Base-by-base conservation (phyloP, 164 flowering plant species). In the Stephania japonica region DNA sequence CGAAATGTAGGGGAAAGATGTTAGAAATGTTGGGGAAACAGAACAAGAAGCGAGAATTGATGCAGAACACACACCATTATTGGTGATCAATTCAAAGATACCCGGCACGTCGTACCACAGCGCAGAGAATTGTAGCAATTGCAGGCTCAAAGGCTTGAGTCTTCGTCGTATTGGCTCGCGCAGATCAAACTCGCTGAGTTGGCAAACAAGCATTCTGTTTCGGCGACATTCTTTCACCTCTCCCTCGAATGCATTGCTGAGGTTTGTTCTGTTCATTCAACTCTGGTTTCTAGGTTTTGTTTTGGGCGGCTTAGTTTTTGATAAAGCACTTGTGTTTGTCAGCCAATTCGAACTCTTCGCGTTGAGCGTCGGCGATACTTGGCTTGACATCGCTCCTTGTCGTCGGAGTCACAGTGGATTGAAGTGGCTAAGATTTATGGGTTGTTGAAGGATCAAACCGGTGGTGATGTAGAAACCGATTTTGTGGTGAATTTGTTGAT, bases 111-210 rank as follows among this genome's bases (percentile, higher is more conserved):
- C 85, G 10, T 83, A 78, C 24, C 78, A 72, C 19, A 85, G 78
- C 16, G 86, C 84, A 1, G 77, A 75, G 76, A 81, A 66, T 65
- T 85, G 87, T 73, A 81, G 87, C 80, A 81, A 80, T 42, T 85
- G 87, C 72, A 63, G 84, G 70, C 75, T 75, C 49, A 84, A 84
- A 81, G 65, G 79, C 83, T 85, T 7, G 84, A 84, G 72, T 80
- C 84, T 1, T 68, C 88, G 23, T 67, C 83, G 0, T 82, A 86
- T 68, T 86, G 88, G 88, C 75, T 86, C 23, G 75, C 59, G 3
- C 88, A 84, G 78, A 86, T 86, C 75, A 86, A 77, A 69, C 70
- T 82, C 77, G 81, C 88, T 0, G 88, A 86, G 78, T 67, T 77
- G 0, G 83, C 73, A 3, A 83, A 81, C 25, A 86, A 86, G 80